Percentiles rank a stretch among this genome's conserved stretches.
phyloP scores from a whole-genome alignment of 441 rosid species.

The Croton laevigatus region DNA sequence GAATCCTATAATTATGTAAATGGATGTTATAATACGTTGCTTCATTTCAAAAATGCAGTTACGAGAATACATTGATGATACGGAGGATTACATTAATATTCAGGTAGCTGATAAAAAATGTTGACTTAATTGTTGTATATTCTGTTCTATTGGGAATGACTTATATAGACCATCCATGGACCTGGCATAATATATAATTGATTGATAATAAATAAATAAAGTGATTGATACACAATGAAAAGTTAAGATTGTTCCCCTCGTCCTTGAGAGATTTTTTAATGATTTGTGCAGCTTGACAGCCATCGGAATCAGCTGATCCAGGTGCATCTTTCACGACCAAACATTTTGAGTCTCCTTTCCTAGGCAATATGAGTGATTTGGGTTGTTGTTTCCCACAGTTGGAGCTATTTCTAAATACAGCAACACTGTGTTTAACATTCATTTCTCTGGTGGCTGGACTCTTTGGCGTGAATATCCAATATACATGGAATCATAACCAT shows the following conservation, averaged over 20 bases:
- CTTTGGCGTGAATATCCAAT: constrained; percentile 94
- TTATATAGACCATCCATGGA: too few relatives aligned
- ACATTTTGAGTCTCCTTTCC: background rate
- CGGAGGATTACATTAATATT: constrained; percentile 97
- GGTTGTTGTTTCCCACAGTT: constrained; percentile 48
- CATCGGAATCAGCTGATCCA: constrained; percentile 98
- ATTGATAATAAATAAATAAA: too few relatives aligned
- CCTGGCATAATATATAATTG: too few relatives aligned
- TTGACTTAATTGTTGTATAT: too few relatives aligned
- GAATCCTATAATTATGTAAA: background rate
- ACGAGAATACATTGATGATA: constrained; percentile 92
- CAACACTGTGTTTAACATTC: constrained; percentile 62
- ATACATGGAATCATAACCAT: constrained; percentile 62
- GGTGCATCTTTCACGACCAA: constrained; percentile 32
- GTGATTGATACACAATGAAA: too few relatives aligned
- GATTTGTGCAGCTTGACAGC: constrained; percentile 76
- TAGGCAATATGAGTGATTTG: background rate
- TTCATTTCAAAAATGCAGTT: constrained; percentile 48
- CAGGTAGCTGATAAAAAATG: constrained; percentile 41
- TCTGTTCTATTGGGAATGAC: too few relatives aligned
- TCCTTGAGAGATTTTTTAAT: background rate
- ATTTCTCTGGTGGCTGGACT: constrained; percentile 76
- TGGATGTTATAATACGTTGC: background rate
- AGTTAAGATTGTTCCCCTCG: too few relatives aligned
- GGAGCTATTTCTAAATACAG: constrained; percentile 79